phyloP scores from a whole-genome alignment of 148 eudicot genomes.

The Persicaria maculosa region DNA sequence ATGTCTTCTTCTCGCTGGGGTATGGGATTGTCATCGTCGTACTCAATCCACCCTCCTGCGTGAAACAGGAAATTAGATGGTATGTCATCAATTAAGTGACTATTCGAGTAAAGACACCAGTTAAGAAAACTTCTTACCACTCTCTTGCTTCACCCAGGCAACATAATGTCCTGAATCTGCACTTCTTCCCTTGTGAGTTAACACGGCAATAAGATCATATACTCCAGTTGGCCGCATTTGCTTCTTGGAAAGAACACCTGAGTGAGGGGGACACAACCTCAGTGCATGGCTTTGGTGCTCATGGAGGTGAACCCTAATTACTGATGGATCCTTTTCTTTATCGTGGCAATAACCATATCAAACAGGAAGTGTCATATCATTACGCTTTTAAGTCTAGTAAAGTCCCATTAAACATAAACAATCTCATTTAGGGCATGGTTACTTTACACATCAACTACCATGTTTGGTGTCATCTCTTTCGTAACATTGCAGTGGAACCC shows the following conservation, averaged over 20 bases:
- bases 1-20: conserved; percentile 90
- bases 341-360: background rate
- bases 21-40: conserved; percentile 75
- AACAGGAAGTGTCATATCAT: background rate
- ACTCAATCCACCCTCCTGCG: conserved; percentile 84
- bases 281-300: background rate
- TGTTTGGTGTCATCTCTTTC: background rate
- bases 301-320: background rate
- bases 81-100: background rate
- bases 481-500: too few relatives aligned
- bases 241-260: conserved; percentile 40
- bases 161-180: conserved; percentile 97
- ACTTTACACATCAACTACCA: background rate
- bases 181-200: conserved; percentile 97
- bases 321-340: background rate
- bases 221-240: conserved; percentile 60
- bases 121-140: conserved; percentile 34
- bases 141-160: conserved; percentile 98
- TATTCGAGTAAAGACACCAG: background rate
- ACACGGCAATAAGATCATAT: conserved; percentile 74
- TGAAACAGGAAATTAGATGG: conserved; percentile 1
- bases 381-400: background rate
- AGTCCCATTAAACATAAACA: background rate
- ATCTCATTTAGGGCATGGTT: background rate
- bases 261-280: conserved; percentile 11